phyloP scores from a whole-genome alignment of 176 grass and related monocot genomes.

The Aechmea fasciata region DNA sequence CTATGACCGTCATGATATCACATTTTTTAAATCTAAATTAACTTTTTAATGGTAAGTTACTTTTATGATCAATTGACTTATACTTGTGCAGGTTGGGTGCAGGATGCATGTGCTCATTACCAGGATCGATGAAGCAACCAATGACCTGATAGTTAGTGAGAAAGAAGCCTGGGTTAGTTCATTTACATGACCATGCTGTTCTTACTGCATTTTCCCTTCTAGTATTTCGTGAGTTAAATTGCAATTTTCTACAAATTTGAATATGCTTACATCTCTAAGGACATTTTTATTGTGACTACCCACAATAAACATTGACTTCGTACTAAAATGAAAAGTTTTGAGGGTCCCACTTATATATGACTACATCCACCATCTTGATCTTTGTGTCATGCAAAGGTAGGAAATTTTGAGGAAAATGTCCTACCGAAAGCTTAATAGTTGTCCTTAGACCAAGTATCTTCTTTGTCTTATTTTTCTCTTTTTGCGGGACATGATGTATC shows the following conservation, averaged over 20 bases:
- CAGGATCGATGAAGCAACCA: conserved; percentile 62
- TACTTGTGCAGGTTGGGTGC: conserved; percentile 41
- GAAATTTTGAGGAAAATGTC: too few relatives aligned
- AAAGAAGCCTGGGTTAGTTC: conserved; percentile 83
- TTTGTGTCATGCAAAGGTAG: too few relatives aligned
- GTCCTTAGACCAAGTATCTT: too few relatives aligned
- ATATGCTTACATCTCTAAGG: not conserved
- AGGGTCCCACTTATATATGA: too few relatives aligned
- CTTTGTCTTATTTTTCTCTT: conserved; percentile 2
- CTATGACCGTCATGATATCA: not conserved
- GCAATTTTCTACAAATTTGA: not conserved
- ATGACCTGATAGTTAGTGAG: conserved; percentile 86
- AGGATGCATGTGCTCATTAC: conserved; percentile 50
- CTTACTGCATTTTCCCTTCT: not conserved
- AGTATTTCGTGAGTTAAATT: too few relatives aligned
- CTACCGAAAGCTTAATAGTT: too few relatives aligned
- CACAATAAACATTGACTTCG: not conserved
- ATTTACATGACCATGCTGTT: conserved; percentile 10
- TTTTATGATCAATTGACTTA: conserved; percentile 16
- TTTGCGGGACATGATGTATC: conserved; percentile 60
- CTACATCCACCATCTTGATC: too few relatives aligned
- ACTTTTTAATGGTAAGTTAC: not conserved
- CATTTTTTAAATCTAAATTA: not conserved
- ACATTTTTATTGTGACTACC: not conserved
- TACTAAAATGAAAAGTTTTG: not conserved